Conservation (phyloP, 2,329 filamentous ascomycete genomes). For the Rhexocercosporidium sp. region DNA sequence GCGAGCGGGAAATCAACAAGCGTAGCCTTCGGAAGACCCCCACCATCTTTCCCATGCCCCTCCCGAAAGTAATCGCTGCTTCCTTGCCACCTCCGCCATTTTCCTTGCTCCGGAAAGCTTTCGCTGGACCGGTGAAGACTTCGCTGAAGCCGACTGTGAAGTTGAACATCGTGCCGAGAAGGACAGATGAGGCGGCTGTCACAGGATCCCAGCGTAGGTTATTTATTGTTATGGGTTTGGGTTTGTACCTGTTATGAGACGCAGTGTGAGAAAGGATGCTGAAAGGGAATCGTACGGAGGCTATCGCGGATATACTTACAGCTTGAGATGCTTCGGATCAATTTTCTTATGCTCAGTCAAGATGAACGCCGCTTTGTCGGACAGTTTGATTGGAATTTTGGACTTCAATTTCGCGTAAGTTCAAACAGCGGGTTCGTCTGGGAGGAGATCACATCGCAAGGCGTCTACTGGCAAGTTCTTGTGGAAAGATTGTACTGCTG, state of each 20-base stretch:
- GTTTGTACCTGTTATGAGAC: constrained; percentile 12
- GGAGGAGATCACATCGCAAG: constrained; percentile 71
- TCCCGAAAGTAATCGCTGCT: too few species aligned
- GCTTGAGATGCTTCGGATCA: constrained; percentile 18
- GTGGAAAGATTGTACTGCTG: constrained; percentile 70
- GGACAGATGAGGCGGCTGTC: too few species aligned
- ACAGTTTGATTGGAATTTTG: constrained; percentile 40
- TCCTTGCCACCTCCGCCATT: too few species aligned
- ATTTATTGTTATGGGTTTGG: constrained; percentile 38
- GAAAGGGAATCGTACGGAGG: too few species aligned
- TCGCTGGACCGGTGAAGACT: too few species aligned
- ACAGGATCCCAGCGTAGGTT: not conserved
- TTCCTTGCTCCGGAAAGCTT: too few species aligned
- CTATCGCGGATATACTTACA: constrained; percentile 16
- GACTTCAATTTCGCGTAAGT: constrained; percentile 20
- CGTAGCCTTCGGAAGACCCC: too few species aligned
- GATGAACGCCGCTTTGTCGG: constrained; percentile 23
- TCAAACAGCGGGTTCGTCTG: constrained; percentile 50
- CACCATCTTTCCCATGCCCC: too few species aligned
- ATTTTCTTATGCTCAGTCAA: constrained; percentile 25
- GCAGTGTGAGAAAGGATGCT: too few species aligned
- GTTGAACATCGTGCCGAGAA: too few species aligned
- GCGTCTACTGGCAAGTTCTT: constrained; percentile 65
- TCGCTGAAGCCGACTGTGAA: too few species aligned
- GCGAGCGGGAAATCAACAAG: too few species aligned